Evolutionary conservation across 2,329 filamentous ascomycete species (phyloP), one percentile per base, ranked within the genome.

Genomic region (Microcyclosporella mali): DNA sequence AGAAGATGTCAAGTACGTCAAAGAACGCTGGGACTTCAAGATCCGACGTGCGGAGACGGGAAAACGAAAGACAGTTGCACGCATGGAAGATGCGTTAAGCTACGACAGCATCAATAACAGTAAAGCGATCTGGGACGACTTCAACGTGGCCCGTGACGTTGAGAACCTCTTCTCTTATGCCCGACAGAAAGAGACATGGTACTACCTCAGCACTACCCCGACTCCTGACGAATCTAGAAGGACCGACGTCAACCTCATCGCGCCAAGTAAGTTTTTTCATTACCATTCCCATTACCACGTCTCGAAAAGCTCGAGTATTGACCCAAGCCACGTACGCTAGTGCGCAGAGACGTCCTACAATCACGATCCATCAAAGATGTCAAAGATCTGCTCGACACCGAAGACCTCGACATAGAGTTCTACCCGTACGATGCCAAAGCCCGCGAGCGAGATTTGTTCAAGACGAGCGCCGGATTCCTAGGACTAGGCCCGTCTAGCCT

Each of bases 361-460:
- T 40, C 33, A 27, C 8, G 14, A 2, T 40, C 11, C 21, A 40
- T 45, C 6, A 42, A 36, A 3, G 45, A 43, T 16, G 41, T 49
- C 19, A 34, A 40, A 28, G 28, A 21, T 19, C 40, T 49, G 4
- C 49, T 42, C 34, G 36, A 45, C 9, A 21, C 46, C 6, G 39
- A 47, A 18, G 45, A 45, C n/a, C 15, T 37, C 8, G 37, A 38
- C 17, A 19, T 49, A 4, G 41, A 49, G 17, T 32, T 48, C 19
- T 41, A 47, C 17, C 39, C 45, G 15, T 46, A 44, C 31, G 36
- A 33, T n/a, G 38, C 33, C 4, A 50, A 52, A 33, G 19, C 14
- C 27, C 40, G 48, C 12, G 36, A 47, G 17, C 41, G 47, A 18
- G 54, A 56, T 43, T 50, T 56, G 19, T 56, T 54, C 40, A 46